Percentiles rank a stretch among this genome's conserved stretches.
Evolutionary conservation across 257 asterid species (phyloP).

Genomic region (Ocimum tenuiflorum): DNA sequence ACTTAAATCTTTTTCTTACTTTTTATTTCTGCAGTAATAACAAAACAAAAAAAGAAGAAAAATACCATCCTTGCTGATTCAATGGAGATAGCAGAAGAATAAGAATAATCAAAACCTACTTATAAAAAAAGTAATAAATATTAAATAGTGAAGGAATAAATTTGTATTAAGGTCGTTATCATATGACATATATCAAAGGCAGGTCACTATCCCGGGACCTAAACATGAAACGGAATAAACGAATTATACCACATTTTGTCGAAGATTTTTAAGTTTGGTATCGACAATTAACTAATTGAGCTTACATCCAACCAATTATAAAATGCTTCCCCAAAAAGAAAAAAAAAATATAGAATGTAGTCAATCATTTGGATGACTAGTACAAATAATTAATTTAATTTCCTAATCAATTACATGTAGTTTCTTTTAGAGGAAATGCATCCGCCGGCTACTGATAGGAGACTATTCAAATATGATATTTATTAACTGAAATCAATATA

Average conservation of each 20-base stretch:
- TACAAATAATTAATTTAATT: background rate
- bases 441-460: no score
- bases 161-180: background rate
- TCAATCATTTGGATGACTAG: conserved; percentile 10
- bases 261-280: background rate
- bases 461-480: no score
- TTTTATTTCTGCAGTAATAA: no score
- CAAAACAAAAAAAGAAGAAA: background rate
- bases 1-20: no score
- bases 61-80: background rate
- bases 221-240: background rate
- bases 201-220: conserved; percentile 2
- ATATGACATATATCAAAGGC: background rate
- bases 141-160: background rate
- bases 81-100: background rate
- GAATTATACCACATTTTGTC: background rate
- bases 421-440: no score
- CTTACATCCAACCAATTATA: conserved; percentile 2
- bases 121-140: background rate
- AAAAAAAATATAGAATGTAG: background rate
- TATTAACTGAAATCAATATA: no score
- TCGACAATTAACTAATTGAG: conserved; percentile 2
- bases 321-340: background rate
- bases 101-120: background rate
- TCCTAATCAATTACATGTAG: no score